Percentiles rank a stretch among this genome's conserved stretches.
Evolutionary conservation across 2,329 filamentous ascomycete genomes (phyloP).

Genomic region (Fusarium proliferatum): DNA sequence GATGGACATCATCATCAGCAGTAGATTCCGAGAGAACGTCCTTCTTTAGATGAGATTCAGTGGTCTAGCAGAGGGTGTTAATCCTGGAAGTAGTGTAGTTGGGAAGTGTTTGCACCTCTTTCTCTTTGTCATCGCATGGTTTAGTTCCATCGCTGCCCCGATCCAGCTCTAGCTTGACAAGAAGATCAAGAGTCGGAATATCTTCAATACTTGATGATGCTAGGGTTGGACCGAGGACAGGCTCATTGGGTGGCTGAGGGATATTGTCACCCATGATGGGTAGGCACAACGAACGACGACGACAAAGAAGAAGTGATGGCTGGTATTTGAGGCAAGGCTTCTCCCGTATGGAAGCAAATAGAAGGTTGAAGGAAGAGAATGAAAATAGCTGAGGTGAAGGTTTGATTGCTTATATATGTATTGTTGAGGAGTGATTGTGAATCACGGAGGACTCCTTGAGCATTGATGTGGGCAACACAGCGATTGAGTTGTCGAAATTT

Average conservation of each 20-base stretch:
- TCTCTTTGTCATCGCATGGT: background rate
- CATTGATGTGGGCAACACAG: background rate
- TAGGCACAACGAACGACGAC: background rate
- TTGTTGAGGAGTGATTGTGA: background rate
- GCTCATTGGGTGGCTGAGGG: background rate
- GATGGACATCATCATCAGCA: background rate
- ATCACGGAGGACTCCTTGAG: slow-evolving; percentile 5
- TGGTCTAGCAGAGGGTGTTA: background rate
- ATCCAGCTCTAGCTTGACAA: background rate
- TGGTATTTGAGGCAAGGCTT: background rate
- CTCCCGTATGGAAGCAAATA: background rate
- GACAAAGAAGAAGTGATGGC: background rate
- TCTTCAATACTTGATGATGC: background rate
- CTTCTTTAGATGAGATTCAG: background rate
- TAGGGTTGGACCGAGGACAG: background rate
- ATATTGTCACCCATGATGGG: slow-evolving; percentile 5
- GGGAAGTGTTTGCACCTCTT: slow-evolving; percentile 6
- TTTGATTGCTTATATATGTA: background rate
- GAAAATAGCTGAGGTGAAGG: background rate
- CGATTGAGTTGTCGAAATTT: background rate
- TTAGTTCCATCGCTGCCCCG: background rate
- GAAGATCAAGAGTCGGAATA: slow-evolving; percentile 4
- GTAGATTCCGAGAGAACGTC: background rate
- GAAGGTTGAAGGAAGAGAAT: background rate
- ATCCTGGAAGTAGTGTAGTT: background rate